A percentile compares a stretch with the other conserved stretches of the same genome.
Conservation (phyloP, 148 eudicot species). For the Chenopodium album region DNA sequence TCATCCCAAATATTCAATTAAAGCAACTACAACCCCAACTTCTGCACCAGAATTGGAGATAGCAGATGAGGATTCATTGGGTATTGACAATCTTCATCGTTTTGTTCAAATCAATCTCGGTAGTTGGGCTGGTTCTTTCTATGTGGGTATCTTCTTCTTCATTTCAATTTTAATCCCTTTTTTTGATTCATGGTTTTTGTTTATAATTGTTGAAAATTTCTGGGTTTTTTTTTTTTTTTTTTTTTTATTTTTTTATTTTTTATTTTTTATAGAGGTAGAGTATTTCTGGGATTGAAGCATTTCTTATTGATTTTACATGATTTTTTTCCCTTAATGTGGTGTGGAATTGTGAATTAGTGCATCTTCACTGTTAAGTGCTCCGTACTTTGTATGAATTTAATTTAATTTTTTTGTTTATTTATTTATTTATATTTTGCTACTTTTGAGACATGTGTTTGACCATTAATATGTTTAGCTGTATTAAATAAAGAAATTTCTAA, state of each 20-base stretch:
- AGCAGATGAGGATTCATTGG: constrained; percentile 42
- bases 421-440: not conserved
- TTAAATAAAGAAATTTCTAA: too few relatives aligned
- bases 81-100: constrained; percentile 56
- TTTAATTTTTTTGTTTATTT: not conserved
- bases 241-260: too few relatives aligned
- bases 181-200: not conserved
- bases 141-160: constrained; percentile 37
- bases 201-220: not conserved
- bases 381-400: not conserved
- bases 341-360: not conserved
- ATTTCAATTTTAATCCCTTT: not conserved
- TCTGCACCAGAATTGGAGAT: constrained; percentile 16
- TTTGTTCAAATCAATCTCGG: constrained; percentile 76
- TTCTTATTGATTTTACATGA: not conserved
- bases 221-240: not conserved
- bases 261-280: not conserved
- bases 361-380: not conserved
- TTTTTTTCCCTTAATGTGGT: too few relatives aligned
- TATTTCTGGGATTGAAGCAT: not conserved
- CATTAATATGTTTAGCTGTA: too few relatives aligned
- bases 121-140: constrained; percentile 71
- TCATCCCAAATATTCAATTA: constrained; percentile 12
- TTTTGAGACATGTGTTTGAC: too few relatives aligned
- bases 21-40: constrained; percentile 22